Evolutionary conservation across 2,329 filamentous ascomycete genomes (phyloP).

Genomic region (Fusarium sp.): DNA sequence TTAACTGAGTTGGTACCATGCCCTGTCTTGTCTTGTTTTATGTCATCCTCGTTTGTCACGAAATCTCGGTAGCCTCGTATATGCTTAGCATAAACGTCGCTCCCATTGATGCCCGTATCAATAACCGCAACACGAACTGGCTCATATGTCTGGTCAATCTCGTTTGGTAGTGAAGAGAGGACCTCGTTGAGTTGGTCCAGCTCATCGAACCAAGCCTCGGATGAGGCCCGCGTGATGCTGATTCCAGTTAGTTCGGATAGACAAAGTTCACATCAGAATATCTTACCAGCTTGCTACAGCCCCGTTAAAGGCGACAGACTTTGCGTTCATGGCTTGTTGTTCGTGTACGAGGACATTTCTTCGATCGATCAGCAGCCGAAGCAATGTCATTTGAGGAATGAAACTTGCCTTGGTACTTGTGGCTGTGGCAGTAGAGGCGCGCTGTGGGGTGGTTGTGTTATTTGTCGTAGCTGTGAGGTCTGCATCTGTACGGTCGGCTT

Average conservation of each 20-base stretch:
- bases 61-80: conserved; percentile 14
- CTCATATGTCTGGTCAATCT: neutral
- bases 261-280: neutral
- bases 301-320: neutral
- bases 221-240: conserved; percentile 5
- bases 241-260: neutral
- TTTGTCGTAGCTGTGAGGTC: neutral
- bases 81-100: neutral
- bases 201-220: conserved; percentile 13
- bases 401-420: neutral
- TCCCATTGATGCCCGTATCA: neutral
- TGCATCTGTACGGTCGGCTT: conserved; percentile 5
- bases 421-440: neutral
- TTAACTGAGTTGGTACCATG: conserved; percentile 13
- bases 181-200: conserved; percentile 7
- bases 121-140: neutral
- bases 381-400: neutral
- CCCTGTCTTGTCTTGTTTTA: conserved; percentile 7
- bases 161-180: neutral
- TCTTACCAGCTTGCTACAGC: conserved; percentile 11
- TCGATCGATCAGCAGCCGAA: neutral
- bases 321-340: neutral
- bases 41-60: neutral
- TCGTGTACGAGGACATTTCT: neutral
- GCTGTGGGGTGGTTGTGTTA: neutral